These are phyloP conservation scores for Emericellopsis cladophorae DNA, from an alignment of 2,329 filamentous ascomycete genomes.

Conservation along the genomic window DNA sequence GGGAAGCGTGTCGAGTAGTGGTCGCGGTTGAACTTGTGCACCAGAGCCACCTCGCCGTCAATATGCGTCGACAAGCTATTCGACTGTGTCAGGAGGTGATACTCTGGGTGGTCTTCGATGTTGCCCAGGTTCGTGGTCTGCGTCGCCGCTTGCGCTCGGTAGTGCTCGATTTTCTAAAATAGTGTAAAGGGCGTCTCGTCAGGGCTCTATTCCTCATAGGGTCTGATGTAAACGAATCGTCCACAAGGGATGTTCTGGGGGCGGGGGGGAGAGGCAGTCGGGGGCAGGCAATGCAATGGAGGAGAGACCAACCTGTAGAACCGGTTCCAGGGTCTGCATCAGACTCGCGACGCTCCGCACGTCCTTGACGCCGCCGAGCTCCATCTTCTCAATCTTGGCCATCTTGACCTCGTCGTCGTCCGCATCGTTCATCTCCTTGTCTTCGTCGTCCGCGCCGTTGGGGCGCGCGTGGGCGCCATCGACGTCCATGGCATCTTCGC, in stretches of 20 bases:
- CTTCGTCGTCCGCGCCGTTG: constrained; percentile 35
- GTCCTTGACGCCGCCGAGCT: constrained; percentile 60
- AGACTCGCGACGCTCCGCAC: constrained; percentile 68
- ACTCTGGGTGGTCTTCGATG: constrained; percentile 86
- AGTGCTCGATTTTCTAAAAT: constrained; percentile 67
- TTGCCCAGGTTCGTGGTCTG: constrained; percentile 60
- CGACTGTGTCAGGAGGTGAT: constrained; percentile 75
- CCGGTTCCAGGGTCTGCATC: constrained; percentile 69
- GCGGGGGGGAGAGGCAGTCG: neutral
- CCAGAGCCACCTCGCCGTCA: constrained; percentile 79
- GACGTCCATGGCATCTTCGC: constrained; percentile 21
- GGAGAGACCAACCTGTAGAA: constrained; percentile 60
- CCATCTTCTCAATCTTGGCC: constrained; percentile 72
- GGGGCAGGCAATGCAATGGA: neutral
- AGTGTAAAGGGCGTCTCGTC: constrained; percentile 38
- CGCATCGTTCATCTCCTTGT: constrained; percentile 29
- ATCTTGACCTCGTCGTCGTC: constrained; percentile 60
- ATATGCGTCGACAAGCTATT: constrained; percentile 87
- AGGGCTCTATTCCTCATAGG: constrained; percentile 47
- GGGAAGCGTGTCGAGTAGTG: constrained; percentile 92
- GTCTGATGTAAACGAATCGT: constrained; percentile 49
- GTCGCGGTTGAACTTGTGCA: constrained; percentile 94
- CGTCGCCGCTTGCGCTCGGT: constrained; percentile 55
- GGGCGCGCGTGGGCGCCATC: constrained; percentile 35
- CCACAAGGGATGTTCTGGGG: constrained; percentile 10